Base-by-base conservation (phyloP, 164 flowering plant genomes). In the Chloranthus sessilifolius region DNA sequence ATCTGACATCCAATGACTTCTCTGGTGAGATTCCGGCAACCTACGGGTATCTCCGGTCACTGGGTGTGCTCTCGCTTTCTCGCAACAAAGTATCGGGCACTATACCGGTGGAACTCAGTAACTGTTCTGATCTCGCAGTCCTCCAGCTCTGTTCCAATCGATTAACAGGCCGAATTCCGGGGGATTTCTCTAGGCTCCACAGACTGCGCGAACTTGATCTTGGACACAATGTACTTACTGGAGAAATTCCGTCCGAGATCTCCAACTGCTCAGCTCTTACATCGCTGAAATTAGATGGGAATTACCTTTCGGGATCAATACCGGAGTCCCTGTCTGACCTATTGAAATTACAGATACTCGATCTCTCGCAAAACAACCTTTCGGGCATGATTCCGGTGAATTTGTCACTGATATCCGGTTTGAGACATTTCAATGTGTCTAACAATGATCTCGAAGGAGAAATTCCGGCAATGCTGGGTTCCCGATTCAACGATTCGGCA, bases 401-500 rank as follows among this genome's bases (percentile, higher is more conserved):
- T 47, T 62, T 82, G 17, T 53, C 72, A 1, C 38, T 6, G 4
- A 54, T 74, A 21, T 8, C 75, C 17, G 34, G 57, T 10, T 65
- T 81, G 63, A 58, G 43, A 20, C 37, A 58, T 60, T 52, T 81
- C 30, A 76, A 81, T 56, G 33, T 81, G 24, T 81, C 83, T 1
- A 4, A 41, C 14, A 81, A 81, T 27, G 57, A 71, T 30, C 75
- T 81, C 0, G 72, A 68, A 52, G 83, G 83, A 7, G 74, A 82
- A 65, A 90, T 90, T 20, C 97, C 97, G 7, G 35, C 37, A 22
- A 15, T 34, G 17, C 68, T 90, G 52, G 88, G 78, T 40, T 65
- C 88, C 30, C 65, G 73, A 17, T 83, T 91, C 61, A 55, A 43
- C 21, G 69, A 84, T 50, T 66, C 83, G 1, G 58, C 60, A 10